Evolutionary conservation across 768 basidiomycete genomes (phyloP), one percentile per base, ranked within the genome.

Genomic region (Dacryopinax spathularia): DNA sequence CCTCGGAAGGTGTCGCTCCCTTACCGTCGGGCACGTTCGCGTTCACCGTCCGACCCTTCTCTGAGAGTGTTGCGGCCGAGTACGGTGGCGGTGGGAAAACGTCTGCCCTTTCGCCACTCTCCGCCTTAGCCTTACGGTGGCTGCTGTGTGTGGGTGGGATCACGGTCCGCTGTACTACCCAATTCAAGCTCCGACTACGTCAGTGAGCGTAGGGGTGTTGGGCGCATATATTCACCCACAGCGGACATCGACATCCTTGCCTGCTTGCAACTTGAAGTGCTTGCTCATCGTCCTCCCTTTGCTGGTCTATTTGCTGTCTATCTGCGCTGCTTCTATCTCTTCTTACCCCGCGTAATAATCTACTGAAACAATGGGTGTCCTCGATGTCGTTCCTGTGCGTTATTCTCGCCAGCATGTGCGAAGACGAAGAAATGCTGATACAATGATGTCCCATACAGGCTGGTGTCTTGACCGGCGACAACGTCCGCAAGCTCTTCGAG

Each of bases 401-500:
- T 15, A 33, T n/a, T 48, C 33, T 33, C 34, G 20, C 43, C 33
- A 34, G 34, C 48, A 29, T 5, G 31, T 41, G 27, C 34, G 10
- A 22, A 20, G 31, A 2, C 9, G 22, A 35, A n/a, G n/a, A 12
- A 41, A 33, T 18, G 18, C 48, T 34, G 25, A 20, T 64, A 65
- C 62, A 44, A 60, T 48, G 61, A 33, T 37, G 43, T 61, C 60
- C 64, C 33, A 44, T 33, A 27, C 71, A 95, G 93, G 80, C 91
- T 74, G 95, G 95, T 68, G 95, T 99, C 66, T 77, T 99, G 73
- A 94, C 92, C 65, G 95, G 95, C 75, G 89, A 94, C 69, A 84
- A 98, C 74, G 89, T 91, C 70, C 85, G 91, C 77, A 94, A 93
- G 76, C 77, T 99, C 72, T 95, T 98, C 74, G 86, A 95, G 69